These are phyloP conservation scores for Monosporascus ibericus DNA, from an alignment of 2,329 filamentous ascomycete genomes.

Conservation along the genomic window DNA sequence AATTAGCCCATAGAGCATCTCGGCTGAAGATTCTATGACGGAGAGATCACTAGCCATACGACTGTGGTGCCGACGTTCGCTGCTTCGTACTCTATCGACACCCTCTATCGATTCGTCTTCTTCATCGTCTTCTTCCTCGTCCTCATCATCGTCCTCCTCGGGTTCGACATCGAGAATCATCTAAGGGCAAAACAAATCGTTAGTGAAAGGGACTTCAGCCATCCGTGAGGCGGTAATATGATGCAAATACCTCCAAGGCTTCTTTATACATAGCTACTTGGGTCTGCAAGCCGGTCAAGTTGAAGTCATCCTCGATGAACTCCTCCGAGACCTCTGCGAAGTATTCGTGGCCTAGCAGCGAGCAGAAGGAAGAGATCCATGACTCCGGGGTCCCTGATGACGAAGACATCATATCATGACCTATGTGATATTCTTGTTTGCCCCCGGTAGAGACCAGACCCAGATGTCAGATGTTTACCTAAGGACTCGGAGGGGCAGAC, in stretches of 20 bases:
- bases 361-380: constrained; percentile 98
- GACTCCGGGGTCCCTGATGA: constrained; percentile 67
- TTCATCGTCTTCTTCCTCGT: constrained; percentile 68
- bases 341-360: constrained; percentile 92
- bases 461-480: background rate
- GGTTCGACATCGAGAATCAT: constrained; percentile 99
- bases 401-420: constrained; percentile 44
- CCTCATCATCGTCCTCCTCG: constrained; percentile 85
- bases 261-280: constrained; percentile 99
- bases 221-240: constrained; percentile 11
- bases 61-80: constrained; percentile 70
- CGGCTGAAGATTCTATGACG: constrained; percentile 94
- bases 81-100: constrained; percentile 46
- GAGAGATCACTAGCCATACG: constrained; percentile 89
- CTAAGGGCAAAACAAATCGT: constrained; percentile 29
- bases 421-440: background rate
- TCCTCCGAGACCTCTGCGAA: constrained; percentile 98
- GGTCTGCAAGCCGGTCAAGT: constrained; percentile 87
- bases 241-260: constrained; percentile 66
- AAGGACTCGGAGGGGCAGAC: constrained; percentile 1
- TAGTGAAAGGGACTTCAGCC: constrained; percentile 1
- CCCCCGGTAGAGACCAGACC: background rate
- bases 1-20: constrained; percentile 95
- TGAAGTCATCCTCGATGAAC: constrained; percentile 99
- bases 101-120: constrained; percentile 65